Base-by-base conservation (phyloP, 2,329 filamentous ascomycete genomes). In the Sarocladiaceae sp. region DNA sequence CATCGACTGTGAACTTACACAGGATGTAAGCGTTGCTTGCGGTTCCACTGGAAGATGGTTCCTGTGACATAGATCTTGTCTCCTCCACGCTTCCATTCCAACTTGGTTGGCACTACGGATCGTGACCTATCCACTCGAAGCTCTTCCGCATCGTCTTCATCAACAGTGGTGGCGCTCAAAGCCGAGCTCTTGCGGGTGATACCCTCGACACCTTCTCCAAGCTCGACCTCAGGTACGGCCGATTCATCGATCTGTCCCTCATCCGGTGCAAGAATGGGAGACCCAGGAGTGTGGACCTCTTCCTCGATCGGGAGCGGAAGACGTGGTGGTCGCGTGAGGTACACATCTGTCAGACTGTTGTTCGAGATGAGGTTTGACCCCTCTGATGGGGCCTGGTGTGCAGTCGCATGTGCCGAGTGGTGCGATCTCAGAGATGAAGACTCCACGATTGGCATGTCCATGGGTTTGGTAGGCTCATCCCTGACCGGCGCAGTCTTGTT, bases 11-110 rank as follows among this genome's bases (percentile, higher is more conserved):
- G 37, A 35, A 83, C 87, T 82, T 81, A 96, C 91, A 90, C 86
- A 68, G 82, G 85, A 69, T 91, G 84, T 64, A 99, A 75, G 60
- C 88, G 83, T 66, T 92, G 95, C 72, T 97, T 97, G 67, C 88
- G 87, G 71, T 95, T 91, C 94, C 94, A 99, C 67, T 93, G 89
- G 61, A 96, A 95, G 65, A 97, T 97, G 18, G 94, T 97, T 58
- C 93, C 93, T 1, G 94, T 99, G 42, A 99, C 91, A 67, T 96
- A 99, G 57, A 97, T 84, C 70, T 92, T 95, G 53, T 96, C 88
- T 54, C 89, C 92, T 50, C 84, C 83, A 8, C 83, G 80, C 58
- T 80, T 81, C 94, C 94, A 99, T 70, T 95, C 88, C 54, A 99
- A 83, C 53, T 81, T 75, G 2, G 90, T 96, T 2, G 90, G 89